phyloP scores from a whole-genome alignment of 306 rosid genomes.

The Cucumis cinereus region DNA sequence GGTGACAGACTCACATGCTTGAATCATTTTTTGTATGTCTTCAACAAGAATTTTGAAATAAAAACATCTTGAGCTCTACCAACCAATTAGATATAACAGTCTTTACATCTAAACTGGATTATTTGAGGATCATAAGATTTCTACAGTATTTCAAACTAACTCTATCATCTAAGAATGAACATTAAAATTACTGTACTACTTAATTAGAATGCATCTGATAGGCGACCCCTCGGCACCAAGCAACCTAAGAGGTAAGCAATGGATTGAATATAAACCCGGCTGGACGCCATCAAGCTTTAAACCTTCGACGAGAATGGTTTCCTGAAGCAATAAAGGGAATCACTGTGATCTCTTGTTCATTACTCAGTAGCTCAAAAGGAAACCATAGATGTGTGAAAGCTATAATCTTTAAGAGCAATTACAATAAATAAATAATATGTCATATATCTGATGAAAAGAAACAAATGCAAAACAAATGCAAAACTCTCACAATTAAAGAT shows the following conservation, averaged over 20 bases:
- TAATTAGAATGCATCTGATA: slow-evolving; percentile 57
- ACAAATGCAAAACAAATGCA: background rate
- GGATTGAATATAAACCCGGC: slow-evolving; percentile 45
- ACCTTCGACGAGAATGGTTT: slow-evolving; percentile 57
- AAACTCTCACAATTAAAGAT: background rate
- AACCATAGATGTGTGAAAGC: background rate
- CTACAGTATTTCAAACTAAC: background rate
- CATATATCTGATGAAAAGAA: background rate
- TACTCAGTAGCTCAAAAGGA: background rate
- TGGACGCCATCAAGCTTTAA: slow-evolving; percentile 59
- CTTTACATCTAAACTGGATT: background rate
- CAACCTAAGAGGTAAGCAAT: slow-evolving; percentile 75
- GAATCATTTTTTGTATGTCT: background rate
- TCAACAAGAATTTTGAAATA: background rate
- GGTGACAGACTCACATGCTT: too few species aligned
- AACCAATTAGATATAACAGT: background rate
- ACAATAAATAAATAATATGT: background rate
- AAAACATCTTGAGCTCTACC: background rate
- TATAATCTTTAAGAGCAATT: background rate
- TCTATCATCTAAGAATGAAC: background rate
- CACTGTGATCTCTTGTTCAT: background rate
- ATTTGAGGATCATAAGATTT: background rate
- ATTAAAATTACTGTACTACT: slow-evolving; percentile 4
- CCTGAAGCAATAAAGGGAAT: slow-evolving; percentile 23
- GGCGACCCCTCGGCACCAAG: slow-evolving; percentile 72